These are phyloP conservation scores for Diaporthe humulicola DNA, from an alignment of 2,329 filamentous ascomycete species.

Conservation along the genomic window DNA sequence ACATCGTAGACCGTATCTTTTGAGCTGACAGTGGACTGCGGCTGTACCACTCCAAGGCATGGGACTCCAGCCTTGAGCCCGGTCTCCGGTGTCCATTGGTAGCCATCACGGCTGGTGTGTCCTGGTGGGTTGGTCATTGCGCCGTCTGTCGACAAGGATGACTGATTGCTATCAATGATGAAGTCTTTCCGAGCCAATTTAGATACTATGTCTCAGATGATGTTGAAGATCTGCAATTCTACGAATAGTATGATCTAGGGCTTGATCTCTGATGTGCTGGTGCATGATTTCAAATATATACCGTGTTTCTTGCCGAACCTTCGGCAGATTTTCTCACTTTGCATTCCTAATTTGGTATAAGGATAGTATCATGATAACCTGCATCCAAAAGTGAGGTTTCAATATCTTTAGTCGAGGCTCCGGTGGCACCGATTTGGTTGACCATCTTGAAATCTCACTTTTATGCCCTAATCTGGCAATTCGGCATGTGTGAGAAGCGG, in stretches of 20 bases:
- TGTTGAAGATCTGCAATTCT: background rate
- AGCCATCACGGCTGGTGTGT: slow-evolving; percentile 39
- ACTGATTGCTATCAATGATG: background rate
- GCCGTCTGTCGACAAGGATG: background rate
- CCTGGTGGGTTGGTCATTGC: slow-evolving; percentile 36
- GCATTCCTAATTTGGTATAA: background rate
- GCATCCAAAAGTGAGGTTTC: background rate
- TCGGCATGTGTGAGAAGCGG: background rate
- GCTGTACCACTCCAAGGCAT: slow-evolving; percentile 35
- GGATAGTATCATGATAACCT: background rate
- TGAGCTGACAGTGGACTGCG: slow-evolving; percentile 13
- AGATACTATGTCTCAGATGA: background rate
- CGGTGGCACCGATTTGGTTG: background rate
- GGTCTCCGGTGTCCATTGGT: slow-evolving; percentile 40
- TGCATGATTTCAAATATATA: slow-evolving; percentile 14
- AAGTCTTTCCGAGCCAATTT: background rate
- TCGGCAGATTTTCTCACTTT: background rate
- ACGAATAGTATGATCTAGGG: background rate
- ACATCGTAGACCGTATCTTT: slow-evolving; percentile 40
- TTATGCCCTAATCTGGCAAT: slow-evolving; percentile 29
- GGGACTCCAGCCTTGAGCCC: slow-evolving; percentile 39
- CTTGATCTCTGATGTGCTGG: background rate
- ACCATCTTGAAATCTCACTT: slow-evolving; percentile 31
- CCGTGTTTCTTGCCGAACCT: background rate
- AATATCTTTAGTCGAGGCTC: background rate